phyloP scores from a whole-genome alignment of 1,139 yeast genomes.

The Debaryomycetaceae sp. region DNA sequence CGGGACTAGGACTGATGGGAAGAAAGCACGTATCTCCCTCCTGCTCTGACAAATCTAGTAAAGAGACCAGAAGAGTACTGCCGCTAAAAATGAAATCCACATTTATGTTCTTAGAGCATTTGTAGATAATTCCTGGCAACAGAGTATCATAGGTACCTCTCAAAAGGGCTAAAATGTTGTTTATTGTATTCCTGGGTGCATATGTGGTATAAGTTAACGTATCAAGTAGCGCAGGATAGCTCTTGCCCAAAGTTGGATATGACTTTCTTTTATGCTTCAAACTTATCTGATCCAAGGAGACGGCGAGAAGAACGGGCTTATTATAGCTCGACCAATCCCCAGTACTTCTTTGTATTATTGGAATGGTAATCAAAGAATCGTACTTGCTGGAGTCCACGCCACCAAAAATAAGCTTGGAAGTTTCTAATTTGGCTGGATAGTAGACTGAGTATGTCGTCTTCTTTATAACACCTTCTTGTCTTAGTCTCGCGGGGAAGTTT shows the following conservation, averaged over 20 bases:
- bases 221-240: conserved; percentile 6
- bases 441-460: conserved; percentile 4
- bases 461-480: conserved; percentile 2
- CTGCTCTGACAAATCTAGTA: conserved; percentile 1
- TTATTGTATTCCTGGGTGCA: conserved; percentile 4
- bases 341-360: conserved; percentile 4
- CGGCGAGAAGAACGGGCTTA: conserved; percentile 4
- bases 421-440: conserved; percentile 4
- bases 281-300: conserved; percentile 3
- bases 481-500: conserved; percentile 5
- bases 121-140: conserved; percentile 2
- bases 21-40: conserved; percentile 3
- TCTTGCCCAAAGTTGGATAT: conserved; percentile 3
- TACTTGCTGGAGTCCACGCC: conserved; percentile 6
- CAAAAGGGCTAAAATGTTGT: conserved; percentile 3
- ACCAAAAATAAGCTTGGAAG: conserved; percentile 4
- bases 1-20: conserved; percentile 2
- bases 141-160: conserved; percentile 3
- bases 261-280: background rate
- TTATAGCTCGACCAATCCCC: conserved; percentile 4
- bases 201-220: conserved; percentile 4
- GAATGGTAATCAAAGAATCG: conserved; percentile 4
- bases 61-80: background rate
- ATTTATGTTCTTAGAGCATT: conserved; percentile 1
- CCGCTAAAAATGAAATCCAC: conserved; percentile 4